Evolutionary conservation across 2,329 filamentous ascomycete species (phyloP), one percentile per base, ranked within the genome.

Genomic region (Pseudogymnoascus verrucosus): DNA sequence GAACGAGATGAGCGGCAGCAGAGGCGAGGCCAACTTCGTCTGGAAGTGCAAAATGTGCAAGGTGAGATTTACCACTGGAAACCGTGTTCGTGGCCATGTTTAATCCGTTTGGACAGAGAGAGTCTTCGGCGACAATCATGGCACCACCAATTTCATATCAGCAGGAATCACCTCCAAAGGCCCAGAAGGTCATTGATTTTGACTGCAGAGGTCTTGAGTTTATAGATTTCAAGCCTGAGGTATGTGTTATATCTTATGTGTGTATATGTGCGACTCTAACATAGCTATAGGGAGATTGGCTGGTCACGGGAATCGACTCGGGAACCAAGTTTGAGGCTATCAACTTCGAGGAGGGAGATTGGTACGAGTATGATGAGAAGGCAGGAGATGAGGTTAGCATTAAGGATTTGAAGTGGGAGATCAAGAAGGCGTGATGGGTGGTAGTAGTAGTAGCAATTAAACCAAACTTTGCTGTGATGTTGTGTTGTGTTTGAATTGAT

Each of bases 21-120:
- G 91, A 72, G 95, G 95, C 68, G 93, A 98, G 76, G 95, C 95
- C 66, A 98, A 98, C 77, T 99, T 99, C 76, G 95, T 99, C n/a
- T 99, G 95, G 93, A 93, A 87, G 76, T 99, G 95, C 83, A 96
- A 96, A 78, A 93, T 95, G 74, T 99, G 95, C 87, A 96, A 95
- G 85, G 92, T 95, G 69, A 31, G 78, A 74, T 16, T 51, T 36
- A 42, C 5, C 23, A n/a, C 34, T 61, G 12, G 2, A 11, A 31
- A 59, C 2, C 3, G 8, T 11, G 16, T 34, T 63, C 66, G 60
- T 69, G 12, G 19, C 16, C 16, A 1, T 42, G 37, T 19, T 54
- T 51, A 39, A 54, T 16, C 6, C 61, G 61, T 19, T 37, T 10
- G 39, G 19, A 21, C 68, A 93, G 90, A 83, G 90, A 75, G 90